These are phyloP conservation scores for Fomitopsis palustris DNA, from an alignment of 1,284 basidiomycete species.

Conservation along the genomic window DNA sequence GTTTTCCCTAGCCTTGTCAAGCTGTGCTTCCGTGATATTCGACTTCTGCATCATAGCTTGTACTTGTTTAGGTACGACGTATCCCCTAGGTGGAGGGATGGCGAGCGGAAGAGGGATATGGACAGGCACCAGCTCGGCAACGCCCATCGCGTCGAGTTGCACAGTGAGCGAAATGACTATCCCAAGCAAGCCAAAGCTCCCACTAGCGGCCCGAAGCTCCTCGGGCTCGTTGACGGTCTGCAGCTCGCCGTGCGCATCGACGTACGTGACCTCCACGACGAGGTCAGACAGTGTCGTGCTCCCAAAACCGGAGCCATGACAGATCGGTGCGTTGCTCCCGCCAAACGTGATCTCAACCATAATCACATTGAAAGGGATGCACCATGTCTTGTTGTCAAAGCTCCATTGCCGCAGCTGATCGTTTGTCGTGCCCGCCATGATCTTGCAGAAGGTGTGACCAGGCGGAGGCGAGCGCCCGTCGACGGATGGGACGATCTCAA, in stretches of 20 bases:
- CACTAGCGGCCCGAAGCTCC: constrained; percentile 13
- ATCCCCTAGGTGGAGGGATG: constrained; percentile 12
- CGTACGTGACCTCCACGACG: constrained; percentile 10
- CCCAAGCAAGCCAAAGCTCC: constrained; percentile 13
- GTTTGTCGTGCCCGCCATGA: constrained; percentile 12
- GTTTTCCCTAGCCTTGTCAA: constrained; percentile 11
- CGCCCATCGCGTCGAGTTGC: constrained; percentile 12
- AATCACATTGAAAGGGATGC: constrained; percentile 10
- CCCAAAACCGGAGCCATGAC: constrained; percentile 12
- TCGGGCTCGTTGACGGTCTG: constrained; percentile 10
- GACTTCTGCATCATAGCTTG: constrained; percentile 4
- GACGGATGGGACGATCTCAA: constrained; percentile 7
- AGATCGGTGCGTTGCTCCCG: constrained; percentile 13
- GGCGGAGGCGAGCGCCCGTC: constrained; percentile 4
- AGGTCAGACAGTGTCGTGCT: constrained; percentile 12
- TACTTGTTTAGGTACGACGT: constrained; percentile 8
- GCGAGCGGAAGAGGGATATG: constrained; percentile 8
- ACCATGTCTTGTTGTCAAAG: constrained; percentile 10
- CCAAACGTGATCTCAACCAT: constrained; percentile 13
- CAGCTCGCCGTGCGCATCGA: constrained; percentile 9
- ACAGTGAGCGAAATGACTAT: constrained; percentile 12
- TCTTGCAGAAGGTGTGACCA: constrained; percentile 5
- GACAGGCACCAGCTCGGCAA: constrained; percentile 11
- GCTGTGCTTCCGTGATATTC: constrained; percentile 5
- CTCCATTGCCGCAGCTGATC: constrained; percentile 11